Evolutionary conservation across 139 green algal genomes (phyloP), one percentile per base, ranked within the genome.

Genomic region (Coelastrella sp.): DNA sequence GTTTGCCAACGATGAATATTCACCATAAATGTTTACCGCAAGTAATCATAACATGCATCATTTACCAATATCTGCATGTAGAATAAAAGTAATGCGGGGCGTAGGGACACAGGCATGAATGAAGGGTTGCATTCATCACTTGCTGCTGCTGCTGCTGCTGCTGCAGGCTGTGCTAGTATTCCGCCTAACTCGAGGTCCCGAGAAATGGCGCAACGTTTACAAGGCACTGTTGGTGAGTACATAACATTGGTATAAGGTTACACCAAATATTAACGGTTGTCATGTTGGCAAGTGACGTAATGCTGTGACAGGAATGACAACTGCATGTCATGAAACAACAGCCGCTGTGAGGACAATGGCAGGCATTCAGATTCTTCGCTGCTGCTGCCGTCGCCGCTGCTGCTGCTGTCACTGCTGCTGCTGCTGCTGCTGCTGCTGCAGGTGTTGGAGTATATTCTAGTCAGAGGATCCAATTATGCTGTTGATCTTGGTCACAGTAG

Each of bases 371-470:
- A n/a, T n/a, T n/a, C n/a, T n/a, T 53, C 63, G 43, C 71, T 63
- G 43, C 43, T 79, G 69, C 69, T 78, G 69, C 41, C 13, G 11
- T 41, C 41, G 45, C 71, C 64, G 71, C 45, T 79, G 43, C 71
- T 64, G 71, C 71, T 63, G 45, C 43, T 64, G 45, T 27, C 50
- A 51, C 78, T 76, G 78, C 60, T 50, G 27, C 41, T 74, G 40
- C 57, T 62, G 37, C 17, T 37, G 41, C n/a, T 19, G 27, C 86
- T 93, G 92, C 87, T 92, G 2, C 86, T 98, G 37, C 94, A 92
- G 13, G 89, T 98, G 25, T 79, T 98, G 34, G 96, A 99, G 87
- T 99, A 95, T 83, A 86, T 98, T 38, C 84, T 92, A 0, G 94
- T 92, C 67, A 89, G 89, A 2, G 94, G 92, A 63, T 89, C 75